A percentile compares a stretch with the other conserved stretches of the same genome.
phyloP scores from a whole-genome alignment of 2,329 filamentous ascomycete species.

The Didymella pomorum region DNA sequence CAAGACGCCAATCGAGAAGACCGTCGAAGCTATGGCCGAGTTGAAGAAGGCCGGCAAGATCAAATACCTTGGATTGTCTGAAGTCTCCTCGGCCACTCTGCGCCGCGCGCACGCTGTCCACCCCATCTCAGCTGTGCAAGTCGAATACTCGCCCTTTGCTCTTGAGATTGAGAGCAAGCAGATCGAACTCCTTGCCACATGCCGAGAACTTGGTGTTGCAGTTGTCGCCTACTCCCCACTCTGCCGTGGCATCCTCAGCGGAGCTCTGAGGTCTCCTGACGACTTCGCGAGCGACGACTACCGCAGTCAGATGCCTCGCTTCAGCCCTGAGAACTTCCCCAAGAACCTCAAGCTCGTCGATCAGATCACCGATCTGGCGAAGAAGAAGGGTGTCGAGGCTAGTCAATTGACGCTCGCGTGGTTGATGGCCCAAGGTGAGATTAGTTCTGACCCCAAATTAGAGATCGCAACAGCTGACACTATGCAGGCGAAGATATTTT shows the following conservation, averaged over 20 bases:
- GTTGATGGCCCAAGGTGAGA: slow-evolving; percentile 45
- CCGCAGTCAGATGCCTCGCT: slow-evolving; percentile 50
- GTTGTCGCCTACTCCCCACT: slow-evolving; percentile 53
- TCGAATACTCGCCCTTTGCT: slow-evolving; percentile 61
- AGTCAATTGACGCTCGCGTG: slow-evolving; percentile 64
- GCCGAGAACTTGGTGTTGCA: slow-evolving; percentile 55
- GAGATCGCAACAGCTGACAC: background rate
- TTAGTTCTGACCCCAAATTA: background rate
- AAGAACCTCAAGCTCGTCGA: slow-evolving; percentile 50
- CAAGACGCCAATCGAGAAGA: slow-evolving; percentile 58
- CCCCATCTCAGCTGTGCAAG: slow-evolving; percentile 59
- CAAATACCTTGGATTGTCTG: slow-evolving; percentile 57
- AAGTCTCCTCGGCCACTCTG: slow-evolving; percentile 55
- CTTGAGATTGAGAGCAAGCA: slow-evolving; percentile 56
- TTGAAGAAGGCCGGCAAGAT: slow-evolving; percentile 65
- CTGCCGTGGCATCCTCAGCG: slow-evolving; percentile 45
- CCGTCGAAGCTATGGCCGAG: slow-evolving; percentile 61
- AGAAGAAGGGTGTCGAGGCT: slow-evolving; percentile 62
- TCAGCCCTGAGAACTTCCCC: slow-evolving; percentile 52
- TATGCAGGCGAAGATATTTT: slow-evolving; percentile 57
- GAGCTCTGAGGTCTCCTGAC: slow-evolving; percentile 48
- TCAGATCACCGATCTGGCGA: slow-evolving; percentile 40
- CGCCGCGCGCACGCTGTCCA: slow-evolving; percentile 59
- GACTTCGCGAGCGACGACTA: slow-evolving; percentile 54
- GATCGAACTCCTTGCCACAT: slow-evolving; percentile 49